Conservation (phyloP, 345 rosid species). For the Citrus medica region DNA sequence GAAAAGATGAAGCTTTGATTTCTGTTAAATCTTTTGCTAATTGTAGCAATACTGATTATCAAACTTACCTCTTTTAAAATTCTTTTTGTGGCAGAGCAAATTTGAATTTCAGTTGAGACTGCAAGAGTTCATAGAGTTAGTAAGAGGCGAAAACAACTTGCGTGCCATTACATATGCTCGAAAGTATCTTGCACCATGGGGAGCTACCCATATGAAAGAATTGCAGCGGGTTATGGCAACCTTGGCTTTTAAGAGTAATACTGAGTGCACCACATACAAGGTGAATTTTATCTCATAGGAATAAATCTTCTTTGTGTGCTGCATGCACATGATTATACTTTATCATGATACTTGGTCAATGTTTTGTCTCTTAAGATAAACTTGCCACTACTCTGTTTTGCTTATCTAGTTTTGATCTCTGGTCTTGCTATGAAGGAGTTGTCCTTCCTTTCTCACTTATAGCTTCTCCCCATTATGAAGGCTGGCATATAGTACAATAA, state of each 20-base stretch:
- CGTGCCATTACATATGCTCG: slow-evolving; percentile 78
- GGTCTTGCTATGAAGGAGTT: not conserved
- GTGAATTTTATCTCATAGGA: slow-evolving; percentile 30
- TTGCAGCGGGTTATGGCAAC: slow-evolving; percentile 76
- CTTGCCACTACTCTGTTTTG: not conserved
- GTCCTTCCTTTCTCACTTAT: not conserved
- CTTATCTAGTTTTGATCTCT: not conserved
- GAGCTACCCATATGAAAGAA: slow-evolving; percentile 80
- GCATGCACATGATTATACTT: not conserved
- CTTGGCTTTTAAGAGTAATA: slow-evolving; percentile 79
- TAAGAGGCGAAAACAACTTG: slow-evolving; percentile 66
- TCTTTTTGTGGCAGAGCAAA: slow-evolving; percentile 62
- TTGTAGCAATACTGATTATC: not conserved
- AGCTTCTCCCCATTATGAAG: not conserved
- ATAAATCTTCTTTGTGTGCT: not conserved
- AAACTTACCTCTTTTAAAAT: not conserved
- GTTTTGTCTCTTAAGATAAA: not conserved
- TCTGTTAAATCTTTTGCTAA: not conserved
- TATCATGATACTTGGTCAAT: not conserved
- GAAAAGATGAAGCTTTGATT: not conserved
- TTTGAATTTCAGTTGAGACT: slow-evolving; percentile 93
- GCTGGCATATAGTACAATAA: not conserved
- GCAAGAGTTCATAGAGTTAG: slow-evolving; percentile 92
- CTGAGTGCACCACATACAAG: slow-evolving; percentile 81
- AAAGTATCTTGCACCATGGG: slow-evolving; percentile 89